Percentiles rank a stretch among this genome's conserved stretches.
These are phyloP conservation scores for Cucurbita argyrosperma DNA, from an alignment of 306 rosid species.

Conservation along the genomic window DNA sequence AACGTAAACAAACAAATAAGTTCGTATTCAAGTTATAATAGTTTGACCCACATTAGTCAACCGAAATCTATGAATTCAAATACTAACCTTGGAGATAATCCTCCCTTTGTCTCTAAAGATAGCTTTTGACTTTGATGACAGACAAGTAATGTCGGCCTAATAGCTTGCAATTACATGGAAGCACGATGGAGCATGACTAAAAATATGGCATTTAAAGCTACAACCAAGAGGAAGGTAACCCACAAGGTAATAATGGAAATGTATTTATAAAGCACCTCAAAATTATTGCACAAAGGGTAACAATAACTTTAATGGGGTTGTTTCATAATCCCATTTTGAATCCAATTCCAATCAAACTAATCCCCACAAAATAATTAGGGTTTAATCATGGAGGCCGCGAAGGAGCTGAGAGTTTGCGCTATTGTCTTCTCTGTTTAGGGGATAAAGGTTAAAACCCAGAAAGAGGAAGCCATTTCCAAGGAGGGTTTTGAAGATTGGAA, in stretches of 20 bases:
- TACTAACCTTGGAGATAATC: too few relatives aligned
- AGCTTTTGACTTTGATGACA: neutral
- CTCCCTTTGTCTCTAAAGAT: neutral
- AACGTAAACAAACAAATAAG: too few relatives aligned
- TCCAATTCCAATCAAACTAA: neutral
- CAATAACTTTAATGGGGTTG: slow-evolving; percentile 8
- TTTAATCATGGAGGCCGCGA: neutral
- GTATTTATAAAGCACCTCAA: slow-evolving; percentile 2
- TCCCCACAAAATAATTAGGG: neutral
- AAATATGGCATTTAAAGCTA: slow-evolving; percentile 4
- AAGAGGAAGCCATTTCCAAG: neutral
- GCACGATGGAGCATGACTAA: neutral
- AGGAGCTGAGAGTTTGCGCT: neutral
- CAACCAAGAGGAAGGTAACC: neutral
- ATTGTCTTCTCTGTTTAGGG: neutral
- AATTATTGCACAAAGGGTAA: slow-evolving; percentile 3
- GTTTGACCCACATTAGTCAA: too few relatives aligned
- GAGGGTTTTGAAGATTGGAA: slow-evolving; percentile 8
- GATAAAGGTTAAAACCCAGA: neutral
- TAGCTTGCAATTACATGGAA: neutral
- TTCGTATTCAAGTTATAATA: too few relatives aligned
- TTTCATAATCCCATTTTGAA: neutral
- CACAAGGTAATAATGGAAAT: slow-evolving; percentile 1
- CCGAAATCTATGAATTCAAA: too few relatives aligned
- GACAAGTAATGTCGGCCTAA: neutral